Base-by-base conservation (phyloP, 352 stramenopile species). In the Phytophthora megakarya region DNA sequence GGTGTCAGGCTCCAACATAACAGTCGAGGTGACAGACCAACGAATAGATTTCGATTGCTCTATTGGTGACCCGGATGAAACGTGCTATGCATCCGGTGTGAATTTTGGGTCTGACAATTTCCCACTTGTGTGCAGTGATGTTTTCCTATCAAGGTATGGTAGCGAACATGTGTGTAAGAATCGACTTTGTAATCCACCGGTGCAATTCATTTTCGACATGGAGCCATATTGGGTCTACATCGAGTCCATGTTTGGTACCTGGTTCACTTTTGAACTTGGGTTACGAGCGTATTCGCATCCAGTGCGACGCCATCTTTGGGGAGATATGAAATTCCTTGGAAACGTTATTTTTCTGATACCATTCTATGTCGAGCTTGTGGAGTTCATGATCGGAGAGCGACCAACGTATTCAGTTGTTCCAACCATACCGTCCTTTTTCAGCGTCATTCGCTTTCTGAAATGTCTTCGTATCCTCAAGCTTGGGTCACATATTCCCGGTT, bases 161-260 rank as follows among this genome's bases (percentile, higher is more conserved):
- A 38, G 53, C 7, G 32, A 45, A 6, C 59, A 65, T 8, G 46
- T 84, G n/a, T 75, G 76, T 46, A 74, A 75, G 18, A 86, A 80
- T 42, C 79, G 75, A 0, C 33, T 86, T 1, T 88, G 76, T 48
- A 76, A 83, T n/a, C 40, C 64, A 3, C 57, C 61, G 3, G 37
- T 75, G 11, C 63, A 67, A 16, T 54, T 82, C 11, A 51, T 82
- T 4, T 53, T 86, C 32, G 69, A 85, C 49, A 86, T 88, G 73
- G 75, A 81, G 47, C 62, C 68, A 12, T 51, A 70, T 7, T 87
- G 75, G 78, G 48, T 87, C 33, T 85, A 83, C 62, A 53, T 82
- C 6, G 78, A 88, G 47, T 70, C 71, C 13, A 15, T 70, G 7
- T 81, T 88, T 43, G 72, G 71, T 1, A 56, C 72, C 10, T 50